Percentiles rank a stretch among this genome's conserved stretches.
phyloP scores from a whole-genome alignment of 2,329 filamentous ascomycete species.

The Fusarium sp. region DNA sequence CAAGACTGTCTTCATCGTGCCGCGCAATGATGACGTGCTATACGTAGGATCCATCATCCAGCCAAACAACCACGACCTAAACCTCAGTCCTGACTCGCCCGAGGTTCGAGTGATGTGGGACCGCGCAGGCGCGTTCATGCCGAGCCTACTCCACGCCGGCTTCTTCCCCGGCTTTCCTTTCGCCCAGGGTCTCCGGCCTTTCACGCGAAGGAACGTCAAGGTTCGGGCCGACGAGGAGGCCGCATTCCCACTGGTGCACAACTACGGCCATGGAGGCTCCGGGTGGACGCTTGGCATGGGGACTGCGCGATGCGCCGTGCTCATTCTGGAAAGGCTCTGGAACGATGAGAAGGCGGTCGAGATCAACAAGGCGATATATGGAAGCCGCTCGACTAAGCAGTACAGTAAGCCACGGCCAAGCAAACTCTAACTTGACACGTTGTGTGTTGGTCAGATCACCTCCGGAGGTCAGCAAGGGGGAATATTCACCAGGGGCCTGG shows the following conservation, averaged over 20 bases:
- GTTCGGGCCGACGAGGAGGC: not conserved
- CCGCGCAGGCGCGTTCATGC: constrained; percentile 1
- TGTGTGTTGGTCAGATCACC: not conserved
- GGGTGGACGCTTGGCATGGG: constrained; percentile 11
- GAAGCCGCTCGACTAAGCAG: not conserved
- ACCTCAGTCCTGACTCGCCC: not conserved
- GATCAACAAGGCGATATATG: not conserved
- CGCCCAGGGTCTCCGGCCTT: constrained; percentile 5
- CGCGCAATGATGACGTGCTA: constrained; percentile 7
- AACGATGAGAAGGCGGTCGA: not conserved
- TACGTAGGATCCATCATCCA: constrained; percentile 12
- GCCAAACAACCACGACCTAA: not conserved
- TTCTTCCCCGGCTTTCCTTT: constrained; percentile 2
- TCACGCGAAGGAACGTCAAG: not conserved
- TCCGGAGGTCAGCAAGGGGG: not conserved
- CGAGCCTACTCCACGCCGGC: not conserved
- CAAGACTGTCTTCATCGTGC: constrained; percentile 10
- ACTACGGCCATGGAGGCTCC: constrained; percentile 4
- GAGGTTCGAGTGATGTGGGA: constrained; percentile 3
- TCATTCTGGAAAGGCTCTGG: not conserved
- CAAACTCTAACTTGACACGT: not conserved
- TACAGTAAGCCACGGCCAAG: not conserved
- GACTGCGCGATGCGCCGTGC: not conserved
- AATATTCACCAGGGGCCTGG: not conserved
- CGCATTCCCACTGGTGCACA: not conserved